Conservation (phyloP, 164 flowering plant genomes). For the Hamamelis virginiana region DNA sequence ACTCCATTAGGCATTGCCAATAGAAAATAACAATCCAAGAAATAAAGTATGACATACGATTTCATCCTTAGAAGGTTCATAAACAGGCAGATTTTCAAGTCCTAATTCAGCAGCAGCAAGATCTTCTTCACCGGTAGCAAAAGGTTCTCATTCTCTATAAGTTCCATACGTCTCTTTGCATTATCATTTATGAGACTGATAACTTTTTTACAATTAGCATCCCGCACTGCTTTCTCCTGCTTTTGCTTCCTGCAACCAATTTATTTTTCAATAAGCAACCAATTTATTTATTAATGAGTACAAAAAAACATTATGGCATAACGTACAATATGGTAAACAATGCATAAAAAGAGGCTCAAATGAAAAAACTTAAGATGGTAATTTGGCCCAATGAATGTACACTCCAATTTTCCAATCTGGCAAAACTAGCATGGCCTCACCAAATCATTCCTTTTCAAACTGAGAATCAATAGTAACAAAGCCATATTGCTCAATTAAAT, state of each 20-base stretch:
- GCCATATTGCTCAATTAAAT: no score
- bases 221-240: constrained; percentile 46
- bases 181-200: constrained; percentile 41
- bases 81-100: constrained; percentile 51
- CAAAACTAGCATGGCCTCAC: no score
- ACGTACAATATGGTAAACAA: background rate
- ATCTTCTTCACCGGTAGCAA: constrained; percentile 61
- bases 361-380: background rate
- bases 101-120: constrained; percentile 74
- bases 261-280: background rate
- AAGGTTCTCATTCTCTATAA: constrained; percentile 45
- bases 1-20: background rate
- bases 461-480: no score
- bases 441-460: no score
- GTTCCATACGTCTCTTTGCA: constrained; percentile 37
- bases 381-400: no score
- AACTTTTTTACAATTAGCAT: constrained; percentile 46
- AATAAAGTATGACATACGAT: constrained; percentile 41
- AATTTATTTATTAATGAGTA: background rate
- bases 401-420: no score
- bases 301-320: background rate
- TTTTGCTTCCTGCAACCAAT: constrained; percentile 52
- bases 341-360: background rate
- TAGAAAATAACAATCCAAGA: background rate
- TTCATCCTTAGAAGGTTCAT: constrained; percentile 64